Evolutionary conservation across 352 stramenopile species (phyloP), one percentile per base, ranked within the genome.

Genomic region (Sclerospora graminicola): DNA sequence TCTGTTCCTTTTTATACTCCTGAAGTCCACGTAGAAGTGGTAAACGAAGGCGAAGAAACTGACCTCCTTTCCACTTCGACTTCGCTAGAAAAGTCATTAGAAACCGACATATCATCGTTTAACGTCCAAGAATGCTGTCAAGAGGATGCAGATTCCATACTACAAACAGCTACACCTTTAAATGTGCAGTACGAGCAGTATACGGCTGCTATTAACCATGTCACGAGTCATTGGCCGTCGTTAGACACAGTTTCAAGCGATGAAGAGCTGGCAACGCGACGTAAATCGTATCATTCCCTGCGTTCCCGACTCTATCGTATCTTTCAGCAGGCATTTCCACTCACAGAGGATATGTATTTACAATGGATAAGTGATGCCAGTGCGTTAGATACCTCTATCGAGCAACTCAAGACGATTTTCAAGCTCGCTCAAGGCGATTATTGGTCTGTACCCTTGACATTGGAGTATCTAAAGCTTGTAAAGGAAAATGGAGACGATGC

Each of bases 321-420:
- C 27, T 87, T 87, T 51, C 71, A 81, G n/a, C 28, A 18, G 26
- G 60, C 42, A 1, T 84, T 80, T 36, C 75, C 75, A 8, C 48
- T 88, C 6, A 82, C 66, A 11, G 57, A 68, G 13, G 60, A 69
- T 36, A 65, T 85, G 57, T 82, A 80, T 41, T 19, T 32, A 18
- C 61, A 85, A 39, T 88, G 63, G 66, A 62, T 82, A 13, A 44
- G 32, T 26, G 68, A 80, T 32, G 41, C 51, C 0, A 19, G n/a
- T 13, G 45, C 41, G 13, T 31, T 13, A 39, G 48, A 36, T n/a
- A 33, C 34, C 27, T 18, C 27, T 2, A 2, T 13, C 2, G 41
- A 60, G 0, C 32, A 51, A 0, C 21, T 60, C 4, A 40, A 64
- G 48, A 35, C 27, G 11, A 45, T 88, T 5, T 81, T 67, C 15